Evolutionary conservation across 208 protist species (phyloP).

Genomic region (Leishmania arabica): DNA sequence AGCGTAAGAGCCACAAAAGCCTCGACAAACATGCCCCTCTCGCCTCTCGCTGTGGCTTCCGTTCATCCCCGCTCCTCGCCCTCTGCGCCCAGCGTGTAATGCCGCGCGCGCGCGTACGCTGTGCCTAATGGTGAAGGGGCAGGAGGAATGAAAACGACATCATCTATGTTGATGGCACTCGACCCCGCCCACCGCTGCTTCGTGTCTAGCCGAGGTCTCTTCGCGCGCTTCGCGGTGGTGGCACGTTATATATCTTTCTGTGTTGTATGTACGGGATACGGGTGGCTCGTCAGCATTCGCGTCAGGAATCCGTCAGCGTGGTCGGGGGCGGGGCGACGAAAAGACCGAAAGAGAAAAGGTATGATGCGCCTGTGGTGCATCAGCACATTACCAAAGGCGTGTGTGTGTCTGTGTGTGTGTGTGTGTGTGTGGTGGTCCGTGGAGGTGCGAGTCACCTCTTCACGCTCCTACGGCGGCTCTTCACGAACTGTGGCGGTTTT

Average conservation of each 20-base stretch:
- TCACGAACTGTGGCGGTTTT: neutral
- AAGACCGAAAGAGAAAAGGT: neutral
- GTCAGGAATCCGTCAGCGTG: neutral
- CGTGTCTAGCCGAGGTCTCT: neutral
- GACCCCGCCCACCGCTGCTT: neutral
- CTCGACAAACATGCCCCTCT: neutral
- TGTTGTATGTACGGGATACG: neutral
- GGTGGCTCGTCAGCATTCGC: neutral
- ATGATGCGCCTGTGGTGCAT: neutral
- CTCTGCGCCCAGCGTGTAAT: neutral
- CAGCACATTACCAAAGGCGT: neutral
- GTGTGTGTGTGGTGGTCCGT: neutral
- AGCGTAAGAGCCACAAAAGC: neutral
- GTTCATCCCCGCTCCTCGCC: neutral
- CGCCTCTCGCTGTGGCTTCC: neutral
- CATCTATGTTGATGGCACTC: neutral
- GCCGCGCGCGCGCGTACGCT: neutral
- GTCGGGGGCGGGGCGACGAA: too few relatives aligned
- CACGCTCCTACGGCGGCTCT: neutral
- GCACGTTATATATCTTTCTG: neutral
- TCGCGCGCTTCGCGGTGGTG: neutral
- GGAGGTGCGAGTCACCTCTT: neutral
- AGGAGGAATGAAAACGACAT: neutral
- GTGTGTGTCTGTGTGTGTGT: neutral
- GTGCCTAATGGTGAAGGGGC: neutral